These are phyloP conservation scores for Fonsecaea nubica DNA, from an alignment of 2,329 filamentous ascomycete genomes.

Conservation along the genomic window DNA sequence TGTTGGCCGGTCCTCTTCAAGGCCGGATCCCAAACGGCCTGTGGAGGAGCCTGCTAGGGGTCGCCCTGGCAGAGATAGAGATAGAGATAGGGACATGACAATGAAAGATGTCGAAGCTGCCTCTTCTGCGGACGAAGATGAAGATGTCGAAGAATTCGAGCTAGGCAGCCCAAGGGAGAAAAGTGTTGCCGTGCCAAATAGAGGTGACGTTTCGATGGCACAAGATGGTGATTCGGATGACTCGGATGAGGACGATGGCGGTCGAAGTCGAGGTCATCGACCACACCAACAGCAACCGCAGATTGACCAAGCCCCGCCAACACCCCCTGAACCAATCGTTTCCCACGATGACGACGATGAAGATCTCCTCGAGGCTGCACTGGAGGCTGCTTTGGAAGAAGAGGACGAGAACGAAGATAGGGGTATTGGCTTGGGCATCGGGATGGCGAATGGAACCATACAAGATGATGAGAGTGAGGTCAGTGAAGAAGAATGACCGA, in stretches of 20 bases:
- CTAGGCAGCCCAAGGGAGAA: constrained; percentile 34
- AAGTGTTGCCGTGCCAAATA: constrained; percentile 13
- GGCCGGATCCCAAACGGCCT: constrained; percentile 5
- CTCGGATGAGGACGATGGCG: constrained; percentile 10
- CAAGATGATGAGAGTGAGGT: constrained; percentile 68
- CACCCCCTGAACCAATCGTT: constrained; percentile 29
- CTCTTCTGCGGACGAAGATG: constrained; percentile 46
- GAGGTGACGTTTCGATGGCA: constrained; percentile 24
- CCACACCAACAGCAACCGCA: constrained; percentile 11
- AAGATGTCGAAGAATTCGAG: constrained; percentile 54
- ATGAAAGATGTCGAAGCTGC: constrained; percentile 49
- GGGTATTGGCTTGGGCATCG: constrained; percentile 70
- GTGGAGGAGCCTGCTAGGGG: constrained; percentile 4
- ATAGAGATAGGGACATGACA: constrained; percentile 35
- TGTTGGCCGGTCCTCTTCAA: not conserved
- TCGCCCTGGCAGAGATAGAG: constrained; percentile 17
- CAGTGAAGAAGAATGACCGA: constrained; percentile 67
- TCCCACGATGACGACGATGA: constrained; percentile 47
- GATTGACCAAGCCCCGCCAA: constrained; percentile 29
- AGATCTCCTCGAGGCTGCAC: constrained; percentile 62
- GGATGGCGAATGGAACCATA: constrained; percentile 55
- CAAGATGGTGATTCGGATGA: constrained; percentile 15
- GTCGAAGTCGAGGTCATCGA: not conserved
- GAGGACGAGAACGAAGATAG: constrained; percentile 57
- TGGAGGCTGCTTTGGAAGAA: constrained; percentile 61